phyloP scores from a whole-genome alignment of 495 filamentous ascomycete genomes.

The Aspergillus campestris region DNA sequence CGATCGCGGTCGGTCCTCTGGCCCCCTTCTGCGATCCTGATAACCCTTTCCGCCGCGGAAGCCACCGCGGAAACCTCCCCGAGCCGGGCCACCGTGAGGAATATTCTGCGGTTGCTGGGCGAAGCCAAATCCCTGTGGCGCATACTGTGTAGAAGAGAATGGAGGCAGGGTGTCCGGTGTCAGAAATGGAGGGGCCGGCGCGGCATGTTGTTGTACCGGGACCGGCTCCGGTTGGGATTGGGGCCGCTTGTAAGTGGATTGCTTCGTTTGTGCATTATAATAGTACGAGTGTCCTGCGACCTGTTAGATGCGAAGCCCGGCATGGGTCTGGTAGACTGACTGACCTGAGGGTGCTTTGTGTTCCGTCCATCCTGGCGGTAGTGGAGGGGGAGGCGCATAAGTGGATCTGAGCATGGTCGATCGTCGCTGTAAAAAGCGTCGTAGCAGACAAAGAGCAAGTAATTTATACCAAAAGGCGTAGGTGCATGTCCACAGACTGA shows the following conservation, averaged over 20 bases:
- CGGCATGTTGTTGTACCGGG: constrained; percentile 10
- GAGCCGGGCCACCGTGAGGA: constrained; percentile 18
- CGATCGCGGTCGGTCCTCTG: constrained; percentile 70
- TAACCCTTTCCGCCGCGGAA: constrained; percentile 42
- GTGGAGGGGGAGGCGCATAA: constrained; percentile 41
- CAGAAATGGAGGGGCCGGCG: constrained; percentile 19
- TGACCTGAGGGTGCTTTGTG: constrained; percentile 80
- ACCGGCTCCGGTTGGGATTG: constrained; percentile 24
- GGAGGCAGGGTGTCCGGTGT: constrained; percentile 28
- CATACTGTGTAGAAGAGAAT: constrained; percentile 37
- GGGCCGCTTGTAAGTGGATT: constrained; percentile 80
- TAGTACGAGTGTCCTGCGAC: constrained; percentile 71
- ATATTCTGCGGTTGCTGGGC: constrained; percentile 7
- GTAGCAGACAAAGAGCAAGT: background rate
- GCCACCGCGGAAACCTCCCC: constrained; percentile 40
- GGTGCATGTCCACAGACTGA: background rate
- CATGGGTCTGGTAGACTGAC: constrained; percentile 4
- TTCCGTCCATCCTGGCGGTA: constrained; percentile 82
- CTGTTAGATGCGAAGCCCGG: constrained; percentile 7
- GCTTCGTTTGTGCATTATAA: constrained; percentile 76
- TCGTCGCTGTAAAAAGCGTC: background rate
- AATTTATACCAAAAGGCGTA: background rate
- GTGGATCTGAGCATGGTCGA: constrained; percentile 36
- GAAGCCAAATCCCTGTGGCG: constrained; percentile 20
- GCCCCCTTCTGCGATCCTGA: constrained; percentile 50